Evolutionary conservation across 2,329 filamentous ascomycete genomes (phyloP).

Genomic region (Lachnellula arida): DNA sequence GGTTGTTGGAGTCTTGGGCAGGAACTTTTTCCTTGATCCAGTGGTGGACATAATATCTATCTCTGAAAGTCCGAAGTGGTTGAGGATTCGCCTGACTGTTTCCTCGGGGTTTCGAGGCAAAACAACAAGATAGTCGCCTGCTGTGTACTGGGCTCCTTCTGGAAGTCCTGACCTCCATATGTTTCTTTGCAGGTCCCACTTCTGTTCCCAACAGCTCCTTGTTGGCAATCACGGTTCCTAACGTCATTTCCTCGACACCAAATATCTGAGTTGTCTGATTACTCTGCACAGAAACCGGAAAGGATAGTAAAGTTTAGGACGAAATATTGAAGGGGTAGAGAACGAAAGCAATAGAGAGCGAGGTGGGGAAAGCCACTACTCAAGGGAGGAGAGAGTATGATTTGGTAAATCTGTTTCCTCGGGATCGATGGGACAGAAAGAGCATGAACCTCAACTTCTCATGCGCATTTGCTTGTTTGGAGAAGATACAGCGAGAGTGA

Average conservation of each 20-base stretch:
- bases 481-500: too few species aligned
- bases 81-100: slow-evolving; percentile 24
- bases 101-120: slow-evolving; percentile 32
- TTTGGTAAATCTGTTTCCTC: too few species aligned
- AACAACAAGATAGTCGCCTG: slow-evolving; percentile 72
- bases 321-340: too few species aligned
- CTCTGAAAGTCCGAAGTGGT: not conserved
- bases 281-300: too few species aligned
- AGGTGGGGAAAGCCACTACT: too few species aligned
- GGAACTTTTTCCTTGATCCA: not conserved
- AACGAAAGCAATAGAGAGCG: too few species aligned
- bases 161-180: slow-evolving; percentile 67
- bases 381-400: too few species aligned
- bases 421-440: too few species aligned
- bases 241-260: slow-evolving; percentile 31
- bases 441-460: too few species aligned
- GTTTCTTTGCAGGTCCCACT: slow-evolving; percentile 51
- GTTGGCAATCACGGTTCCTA: slow-evolving; percentile 51
- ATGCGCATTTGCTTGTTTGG: too few species aligned
- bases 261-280: not conserved
- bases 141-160: slow-evolving; percentile 57
- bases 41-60: not conserved
- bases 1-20: not conserved
- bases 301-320: too few species aligned
- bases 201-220: slow-evolving; percentile 42